These are phyloP conservation scores for Ochromonas danica DNA, from an alignment of 108 stramenopile genomes.

Conservation along the genomic window DNA sequence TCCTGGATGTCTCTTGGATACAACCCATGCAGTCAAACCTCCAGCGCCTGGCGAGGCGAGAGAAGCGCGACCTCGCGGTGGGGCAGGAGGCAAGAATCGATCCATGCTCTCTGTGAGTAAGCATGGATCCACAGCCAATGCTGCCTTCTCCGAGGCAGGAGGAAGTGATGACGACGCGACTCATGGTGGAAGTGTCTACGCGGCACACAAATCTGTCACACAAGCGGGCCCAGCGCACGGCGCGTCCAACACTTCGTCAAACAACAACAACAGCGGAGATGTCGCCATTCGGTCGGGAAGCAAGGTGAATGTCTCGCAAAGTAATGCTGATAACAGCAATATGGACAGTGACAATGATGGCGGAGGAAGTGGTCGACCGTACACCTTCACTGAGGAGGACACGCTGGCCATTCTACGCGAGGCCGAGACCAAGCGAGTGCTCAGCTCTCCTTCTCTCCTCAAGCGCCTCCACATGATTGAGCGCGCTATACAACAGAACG, in stretches of 20 bases:
- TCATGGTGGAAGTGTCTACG: too few relatives aligned
- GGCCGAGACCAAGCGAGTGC: neutral
- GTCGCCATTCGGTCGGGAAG: neutral
- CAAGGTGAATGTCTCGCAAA: neutral
- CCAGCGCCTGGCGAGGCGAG: neutral
- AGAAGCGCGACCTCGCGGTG: neutral
- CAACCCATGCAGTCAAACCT: neutral
- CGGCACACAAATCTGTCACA: too few relatives aligned
- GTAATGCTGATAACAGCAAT: neutral
- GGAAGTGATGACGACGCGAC: neutral
- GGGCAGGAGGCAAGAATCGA: neutral
- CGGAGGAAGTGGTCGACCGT: neutral
- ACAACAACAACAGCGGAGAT: neutral
- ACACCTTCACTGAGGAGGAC: neutral
- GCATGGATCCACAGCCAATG: too few relatives aligned
- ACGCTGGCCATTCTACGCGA: neutral
- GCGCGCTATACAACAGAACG: conserved; percentile 51
- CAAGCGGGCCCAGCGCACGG: neutral
- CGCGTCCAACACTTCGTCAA: neutral
- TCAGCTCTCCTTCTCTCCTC: neutral
- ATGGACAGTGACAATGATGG: neutral
- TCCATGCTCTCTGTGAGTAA: neutral
- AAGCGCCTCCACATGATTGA: conserved; percentile 38
- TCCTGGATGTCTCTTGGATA: conserved; percentile 46
- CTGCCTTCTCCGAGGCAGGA: neutral